These are phyloP conservation scores for Diospyros lotus DNA, from an alignment of 148 eudicot species.

Conservation along the genomic window DNA sequence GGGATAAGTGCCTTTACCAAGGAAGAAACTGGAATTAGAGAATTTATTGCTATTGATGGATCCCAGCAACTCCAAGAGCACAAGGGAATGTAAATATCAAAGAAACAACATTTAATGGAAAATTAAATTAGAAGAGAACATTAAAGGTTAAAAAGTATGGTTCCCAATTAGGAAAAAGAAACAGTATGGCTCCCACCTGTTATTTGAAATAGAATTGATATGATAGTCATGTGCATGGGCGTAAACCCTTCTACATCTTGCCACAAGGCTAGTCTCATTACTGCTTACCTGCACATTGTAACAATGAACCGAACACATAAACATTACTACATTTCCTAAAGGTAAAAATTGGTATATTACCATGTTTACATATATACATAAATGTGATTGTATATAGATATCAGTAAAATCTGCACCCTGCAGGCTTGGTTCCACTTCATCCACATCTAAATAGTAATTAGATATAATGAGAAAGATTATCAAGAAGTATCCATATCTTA, in stretches of 20 bases:
- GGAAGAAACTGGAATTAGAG: neutral
- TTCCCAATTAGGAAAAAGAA: neutral
- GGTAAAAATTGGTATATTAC: neutral
- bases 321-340: neutral
- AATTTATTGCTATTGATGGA: neutral
- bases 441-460: neutral
- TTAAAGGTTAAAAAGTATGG: neutral
- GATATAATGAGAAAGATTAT: too few species aligned
- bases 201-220: slow-evolving; percentile 79
- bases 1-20: neutral
- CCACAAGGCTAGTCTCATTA: slow-evolving; percentile 65
- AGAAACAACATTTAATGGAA: neutral
- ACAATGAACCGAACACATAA: neutral
- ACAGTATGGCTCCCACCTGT: slow-evolving; percentile 38
- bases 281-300: slow-evolving; percentile 49
- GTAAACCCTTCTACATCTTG: slow-evolving; percentile 80
- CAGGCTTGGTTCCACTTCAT: neutral
- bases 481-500: too few species aligned
- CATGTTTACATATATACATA: neutral
- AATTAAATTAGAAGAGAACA: neutral
- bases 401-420: neutral
- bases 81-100: neutral
- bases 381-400: neutral
- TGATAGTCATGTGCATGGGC: slow-evolving; percentile 94
- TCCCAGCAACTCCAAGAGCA: neutral